These are phyloP conservation scores for Thelonectria discophora DNA, from an alignment of 2,329 filamentous ascomycete genomes.

Conservation along the genomic window DNA sequence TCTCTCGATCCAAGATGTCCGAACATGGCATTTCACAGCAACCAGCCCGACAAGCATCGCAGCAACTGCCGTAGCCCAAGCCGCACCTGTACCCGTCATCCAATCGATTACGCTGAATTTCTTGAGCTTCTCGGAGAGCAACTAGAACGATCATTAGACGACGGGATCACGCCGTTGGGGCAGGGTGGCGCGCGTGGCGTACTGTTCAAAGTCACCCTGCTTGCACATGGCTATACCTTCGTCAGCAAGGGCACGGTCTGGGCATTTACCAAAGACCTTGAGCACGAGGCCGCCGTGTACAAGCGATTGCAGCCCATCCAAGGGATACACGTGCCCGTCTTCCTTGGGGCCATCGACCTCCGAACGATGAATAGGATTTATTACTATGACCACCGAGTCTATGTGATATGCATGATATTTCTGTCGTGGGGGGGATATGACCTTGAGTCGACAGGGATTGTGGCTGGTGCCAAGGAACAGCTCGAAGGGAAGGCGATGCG, in stretches of 20 bases:
- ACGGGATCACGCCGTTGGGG: conserved; percentile 2
- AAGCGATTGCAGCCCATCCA: conserved; percentile 45
- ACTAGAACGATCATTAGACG: conserved; percentile 2
- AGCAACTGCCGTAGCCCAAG: not conserved
- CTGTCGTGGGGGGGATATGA: conserved; percentile 47
- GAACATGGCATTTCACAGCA: not conserved
- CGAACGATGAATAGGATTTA: conserved; percentile 43
- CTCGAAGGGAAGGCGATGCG: conserved; percentile 25
- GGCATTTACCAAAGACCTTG: conserved; percentile 45
- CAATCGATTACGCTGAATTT: not conserved
- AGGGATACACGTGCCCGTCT: conserved; percentile 50
- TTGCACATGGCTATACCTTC: conserved; percentile 54
- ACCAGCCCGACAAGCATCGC: not conserved
- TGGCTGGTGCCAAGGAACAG: not conserved
- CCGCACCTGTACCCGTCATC: not conserved
- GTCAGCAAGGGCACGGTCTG: conserved; percentile 51
- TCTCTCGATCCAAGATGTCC: conserved; percentile 5
- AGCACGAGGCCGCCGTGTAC: conserved; percentile 50
- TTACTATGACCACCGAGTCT: conserved; percentile 45
- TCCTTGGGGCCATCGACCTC: conserved; percentile 46
- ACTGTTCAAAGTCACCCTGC: conserved; percentile 53
- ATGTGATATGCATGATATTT: conserved; percentile 47
- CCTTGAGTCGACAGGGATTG: not conserved
- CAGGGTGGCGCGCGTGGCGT: conserved; percentile 26
- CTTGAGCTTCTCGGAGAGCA: not conserved